Evolutionary conservation across 2,329 filamentous ascomycete species (phyloP), one percentile per base, ranked within the genome.

Genomic region (Paracoccidioides lutzii): DNA sequence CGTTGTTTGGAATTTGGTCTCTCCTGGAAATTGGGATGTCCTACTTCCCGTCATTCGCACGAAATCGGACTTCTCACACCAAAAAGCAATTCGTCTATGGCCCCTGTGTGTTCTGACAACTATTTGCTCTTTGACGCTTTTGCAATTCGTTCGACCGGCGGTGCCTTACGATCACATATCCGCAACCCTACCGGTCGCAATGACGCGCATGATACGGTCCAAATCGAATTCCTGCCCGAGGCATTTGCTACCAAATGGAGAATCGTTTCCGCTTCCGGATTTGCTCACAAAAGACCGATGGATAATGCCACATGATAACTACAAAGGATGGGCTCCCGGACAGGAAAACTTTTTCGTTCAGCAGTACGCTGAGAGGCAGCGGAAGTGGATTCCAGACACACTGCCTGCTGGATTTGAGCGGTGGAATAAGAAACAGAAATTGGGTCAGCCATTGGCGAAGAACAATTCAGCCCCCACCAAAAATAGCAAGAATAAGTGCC

Each of bases 161-260:
- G 61, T 63, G 38, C 66, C 66, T 4, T 69, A 67, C 43, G 59
- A 58, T 37, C 65, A 68, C 45, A 66, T 69, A 45, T 67, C 66
- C 2, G 60, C 61, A 9, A 64, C 66, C 8, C 57, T 69, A 4
- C 66, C 66, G 2, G 64, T 66, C 42, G 62, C 63, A 5, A 54
- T 69, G 33, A 57, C 64, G 12, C 51, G 57, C 5, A 63, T 62
- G 6, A 52, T 68, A 9, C 41, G 58, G 2, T 0, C 40, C 28
- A 41, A 51, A 15, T 2, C 10, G 6, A 35, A 58, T 49, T 35
- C n/a, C 50, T 60, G 59, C 28, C n/a, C 52, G 12, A 50, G 50
- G 8, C 46, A 45, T 5, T 51, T 52, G 32, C 52, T 56, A 7
- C 50, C 44, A 6, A 54, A 59, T 6, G 55, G 52, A 12, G 54